These are phyloP conservation scores for Globisporangium cystogenes DNA, from an alignment of 352 stramenopile genomes.

Conservation along the genomic window DNA sequence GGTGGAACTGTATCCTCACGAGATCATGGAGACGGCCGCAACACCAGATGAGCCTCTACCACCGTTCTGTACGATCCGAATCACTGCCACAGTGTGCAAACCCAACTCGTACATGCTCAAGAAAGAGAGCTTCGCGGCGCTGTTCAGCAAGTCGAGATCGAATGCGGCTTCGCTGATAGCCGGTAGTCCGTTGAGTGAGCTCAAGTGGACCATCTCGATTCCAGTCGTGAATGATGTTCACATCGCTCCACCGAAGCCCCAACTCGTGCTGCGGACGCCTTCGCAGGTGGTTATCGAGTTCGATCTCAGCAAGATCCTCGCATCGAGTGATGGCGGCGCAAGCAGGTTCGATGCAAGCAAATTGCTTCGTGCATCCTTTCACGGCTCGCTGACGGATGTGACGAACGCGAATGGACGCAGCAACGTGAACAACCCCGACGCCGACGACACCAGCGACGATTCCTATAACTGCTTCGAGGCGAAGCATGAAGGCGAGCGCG, in stretches of 20 bases:
- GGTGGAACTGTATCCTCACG: constrained; percentile 1
- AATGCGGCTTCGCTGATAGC: not conserved
- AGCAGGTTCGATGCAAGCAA: not conserved
- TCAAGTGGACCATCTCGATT: constrained; percentile 17
- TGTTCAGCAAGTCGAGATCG: constrained; percentile 1
- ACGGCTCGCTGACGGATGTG: not conserved
- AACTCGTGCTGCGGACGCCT: constrained; percentile 15
- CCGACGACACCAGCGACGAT: not conserved
- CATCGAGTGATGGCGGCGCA: not conserved
- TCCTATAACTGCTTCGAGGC: constrained; percentile 15
- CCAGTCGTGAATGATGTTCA: constrained; percentile 20
- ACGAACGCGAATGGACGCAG: not conserved
- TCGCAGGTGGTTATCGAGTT: constrained; percentile 23
- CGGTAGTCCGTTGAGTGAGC: constrained; percentile 14
- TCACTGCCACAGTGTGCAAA: constrained; percentile 9
- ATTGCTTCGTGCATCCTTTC: not conserved
- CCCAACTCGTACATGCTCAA: constrained; percentile 3
- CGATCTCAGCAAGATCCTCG: not conserved
- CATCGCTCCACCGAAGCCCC: constrained; percentile 5
- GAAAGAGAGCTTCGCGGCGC: not conserved
- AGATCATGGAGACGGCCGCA: constrained; percentile 3
- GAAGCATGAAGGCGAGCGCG: constrained; percentile 24
- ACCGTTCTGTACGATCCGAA: constrained; percentile 5
- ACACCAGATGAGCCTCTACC: constrained; percentile 10
- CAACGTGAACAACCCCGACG: not conserved